Base-by-base conservation (phyloP, 805 yeast species). In the Blastobotrys americana region DNA sequence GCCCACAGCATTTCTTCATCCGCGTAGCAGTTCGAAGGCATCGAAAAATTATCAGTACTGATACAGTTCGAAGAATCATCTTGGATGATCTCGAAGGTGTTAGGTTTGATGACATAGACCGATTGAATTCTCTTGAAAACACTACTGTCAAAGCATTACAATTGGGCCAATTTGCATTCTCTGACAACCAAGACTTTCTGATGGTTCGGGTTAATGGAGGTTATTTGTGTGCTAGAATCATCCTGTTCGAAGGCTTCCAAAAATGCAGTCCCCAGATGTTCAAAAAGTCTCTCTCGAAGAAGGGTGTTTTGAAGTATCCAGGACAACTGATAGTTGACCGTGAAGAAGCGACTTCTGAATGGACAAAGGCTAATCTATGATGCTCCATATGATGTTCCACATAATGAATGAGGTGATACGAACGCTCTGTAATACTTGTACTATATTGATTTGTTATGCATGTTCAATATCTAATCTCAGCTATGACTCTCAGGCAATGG, bases 1-100 rank as follows among this genome's bases (percentile, higher is more conserved):
- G 52, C 1, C 33, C 43, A 2, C 37, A 51, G 16, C 43, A 46
- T 20, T 38, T 44, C 17, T 51, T 49, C 31, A 25, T 25, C 8
- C 31, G 31, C 31, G 13, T 55, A 51, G 21, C 21, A 39, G 3
- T 21, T 36, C 31, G 31, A 8, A 8, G 31, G 10, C 31, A 25
- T 25, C 8, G 13, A 13, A 25, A 25, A 25, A 13, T 25, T 25
- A 13, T 25, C 10, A 8, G 31, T 13, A 25, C 31, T 3, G 39
- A 22, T 6, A n/a, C 37, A 25, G 13, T 15, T 10, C 16, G 34
- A 19, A 27, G 44, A 3, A 4, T 42, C 3, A 42, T 42, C 4
- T 13, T 42, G 3, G 31, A 15, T 5, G 17, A 42, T 6, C 10
- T 42, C 15, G 8, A 15, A 20, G 45, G 43, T 35, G 50, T 42